These are phyloP conservation scores for Fraxinus velutina DNA, from an alignment of 305 asterid species.

Conservation along the genomic window DNA sequence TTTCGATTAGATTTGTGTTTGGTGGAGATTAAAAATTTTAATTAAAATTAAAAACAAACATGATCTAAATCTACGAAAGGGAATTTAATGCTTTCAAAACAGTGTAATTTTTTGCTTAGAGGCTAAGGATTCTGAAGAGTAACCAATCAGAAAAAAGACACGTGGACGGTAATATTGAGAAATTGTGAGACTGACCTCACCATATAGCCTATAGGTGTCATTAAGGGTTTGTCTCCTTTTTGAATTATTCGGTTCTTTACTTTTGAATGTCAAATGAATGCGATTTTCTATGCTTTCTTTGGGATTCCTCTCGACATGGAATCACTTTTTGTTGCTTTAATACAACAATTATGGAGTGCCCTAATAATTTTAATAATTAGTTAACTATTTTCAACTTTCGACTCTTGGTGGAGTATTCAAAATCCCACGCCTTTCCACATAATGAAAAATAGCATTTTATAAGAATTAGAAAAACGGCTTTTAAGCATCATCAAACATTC, in stretches of 20 bases:
- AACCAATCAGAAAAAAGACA: conserved; percentile 10
- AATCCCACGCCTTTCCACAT: not conserved
- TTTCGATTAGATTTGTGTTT: no score
- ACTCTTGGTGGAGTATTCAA: not conserved
- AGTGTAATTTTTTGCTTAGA: conserved; percentile 27
- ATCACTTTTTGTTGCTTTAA: conserved; percentile 12
- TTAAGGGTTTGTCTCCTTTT: conserved; percentile 14
- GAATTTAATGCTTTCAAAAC: conserved; percentile 5
- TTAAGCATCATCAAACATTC: no score
- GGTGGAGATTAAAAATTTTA: no score
- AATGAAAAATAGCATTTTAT: not conserved
- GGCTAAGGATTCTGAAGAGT: conserved; percentile 30
- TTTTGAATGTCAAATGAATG: conserved; percentile 25
- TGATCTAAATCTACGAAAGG: no score
- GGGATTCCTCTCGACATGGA: conserved; percentile 30
- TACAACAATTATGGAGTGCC: not conserved
- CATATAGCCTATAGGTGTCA: not conserved
- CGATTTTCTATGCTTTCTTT: conserved; percentile 18
- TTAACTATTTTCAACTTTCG: not conserved
- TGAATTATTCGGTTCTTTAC: conserved; percentile 21
- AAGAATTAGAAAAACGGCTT: not conserved
- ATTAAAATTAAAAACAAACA: no score
- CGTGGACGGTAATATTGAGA: not conserved
- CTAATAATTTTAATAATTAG: not conserved
- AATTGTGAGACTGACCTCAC: not conserved